phyloP scores from a whole-genome alignment of 2,329 filamentous ascomycete genomes.

The Raffaelea arxii region DNA sequence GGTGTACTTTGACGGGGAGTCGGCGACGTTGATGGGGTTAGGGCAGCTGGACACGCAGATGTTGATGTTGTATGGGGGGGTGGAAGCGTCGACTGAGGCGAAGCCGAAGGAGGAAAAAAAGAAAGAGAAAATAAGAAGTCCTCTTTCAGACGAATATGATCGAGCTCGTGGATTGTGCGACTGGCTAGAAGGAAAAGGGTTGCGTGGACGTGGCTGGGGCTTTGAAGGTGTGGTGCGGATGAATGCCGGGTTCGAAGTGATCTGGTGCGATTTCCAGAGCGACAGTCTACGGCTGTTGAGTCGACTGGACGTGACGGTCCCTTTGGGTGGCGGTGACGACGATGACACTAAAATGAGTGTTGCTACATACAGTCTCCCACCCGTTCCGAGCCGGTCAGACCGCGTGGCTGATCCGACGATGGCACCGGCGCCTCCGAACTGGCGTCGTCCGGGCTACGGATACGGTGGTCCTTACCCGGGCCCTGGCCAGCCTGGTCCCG shows the following conservation, averaged over 20 bases:
- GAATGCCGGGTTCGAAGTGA: conserved; percentile 42
- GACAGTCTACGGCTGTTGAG: conserved; percentile 31
- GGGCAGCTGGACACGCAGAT: conserved; percentile 39
- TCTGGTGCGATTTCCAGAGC: conserved; percentile 41
- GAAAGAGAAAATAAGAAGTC: too few relatives aligned
- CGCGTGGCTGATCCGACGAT: conserved; percentile 23
- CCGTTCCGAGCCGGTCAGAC: conserved; percentile 24
- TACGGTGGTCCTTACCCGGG: too few relatives aligned
- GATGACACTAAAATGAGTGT: neutral
- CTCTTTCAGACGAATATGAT: conserved; percentile 35
- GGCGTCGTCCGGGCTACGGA: too few relatives aligned
- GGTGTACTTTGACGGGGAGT: conserved; percentile 42
- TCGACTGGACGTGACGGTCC: conserved; percentile 35
- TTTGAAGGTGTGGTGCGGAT: conserved; percentile 40
- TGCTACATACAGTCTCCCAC: conserved; percentile 24
- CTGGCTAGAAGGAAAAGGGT: conserved; percentile 28
- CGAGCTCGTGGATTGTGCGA: conserved; percentile 36
- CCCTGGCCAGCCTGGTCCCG: neutral
- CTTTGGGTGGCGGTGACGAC: conserved; percentile 19
- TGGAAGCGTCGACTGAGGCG: conserved; percentile 23
- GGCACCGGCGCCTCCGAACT: conserved; percentile 27
- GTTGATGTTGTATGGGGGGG: conserved; percentile 37
- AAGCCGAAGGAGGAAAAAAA: conserved; percentile 18
- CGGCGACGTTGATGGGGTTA: conserved; percentile 34
- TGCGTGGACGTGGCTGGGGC: conserved; percentile 36